A percentile compares a stretch with the other conserved stretches of the same genome.
Conservation (phyloP, 1,284 basidiomycete genomes). For the Coriolopsis trogii region DNA sequence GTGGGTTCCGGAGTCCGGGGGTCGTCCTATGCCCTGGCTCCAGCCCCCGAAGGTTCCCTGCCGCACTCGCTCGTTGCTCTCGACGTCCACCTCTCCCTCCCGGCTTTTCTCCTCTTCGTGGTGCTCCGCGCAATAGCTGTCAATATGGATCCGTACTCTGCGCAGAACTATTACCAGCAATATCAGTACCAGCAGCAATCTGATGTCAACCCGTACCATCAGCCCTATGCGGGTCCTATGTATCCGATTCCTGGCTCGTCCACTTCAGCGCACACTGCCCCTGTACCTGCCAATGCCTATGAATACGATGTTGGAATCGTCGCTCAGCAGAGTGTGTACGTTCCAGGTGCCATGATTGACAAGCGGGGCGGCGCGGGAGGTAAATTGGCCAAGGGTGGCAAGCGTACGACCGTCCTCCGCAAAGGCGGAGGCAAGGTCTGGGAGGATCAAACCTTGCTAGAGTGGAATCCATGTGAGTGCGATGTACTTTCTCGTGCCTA, state of each 20-base stretch:
- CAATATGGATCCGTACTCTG: slow-evolving; percentile 49
- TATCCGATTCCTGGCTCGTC: slow-evolving; percentile 66
- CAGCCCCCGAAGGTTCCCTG: slow-evolving; percentile 1
- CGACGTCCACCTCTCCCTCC: not conserved
- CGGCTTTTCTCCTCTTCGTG: not conserved
- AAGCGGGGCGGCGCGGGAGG: slow-evolving; percentile 84
- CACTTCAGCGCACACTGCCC: slow-evolving; percentile 66
- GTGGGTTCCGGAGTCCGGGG: slow-evolving; percentile 17
- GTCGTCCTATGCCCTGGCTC: too few relatives aligned
- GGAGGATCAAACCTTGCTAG: slow-evolving; percentile 96
- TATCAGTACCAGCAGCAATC: slow-evolving; percentile 46
- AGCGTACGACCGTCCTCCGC: slow-evolving; percentile 90
- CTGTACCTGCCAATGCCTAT: slow-evolving; percentile 87
- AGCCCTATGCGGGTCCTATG: slow-evolving; percentile 75
- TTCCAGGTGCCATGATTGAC: slow-evolving; percentile 85
- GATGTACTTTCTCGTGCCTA: not conserved
- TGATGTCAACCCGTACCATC: slow-evolving; percentile 78
- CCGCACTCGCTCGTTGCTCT: too few relatives aligned
- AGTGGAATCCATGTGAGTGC: slow-evolving; percentile 94
- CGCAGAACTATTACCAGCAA: slow-evolving; percentile 45
- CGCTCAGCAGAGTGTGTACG: slow-evolving; percentile 86
- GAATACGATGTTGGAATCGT: slow-evolving; percentile 88
- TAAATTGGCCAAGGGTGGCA: slow-evolving; percentile 87
- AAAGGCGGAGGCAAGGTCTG: slow-evolving; percentile 96
- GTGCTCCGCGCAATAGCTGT: not conserved